Evolutionary conservation across 1,139 yeast genomes (phyloP).

Genomic region (Sugiyamaella japonica): DNA sequence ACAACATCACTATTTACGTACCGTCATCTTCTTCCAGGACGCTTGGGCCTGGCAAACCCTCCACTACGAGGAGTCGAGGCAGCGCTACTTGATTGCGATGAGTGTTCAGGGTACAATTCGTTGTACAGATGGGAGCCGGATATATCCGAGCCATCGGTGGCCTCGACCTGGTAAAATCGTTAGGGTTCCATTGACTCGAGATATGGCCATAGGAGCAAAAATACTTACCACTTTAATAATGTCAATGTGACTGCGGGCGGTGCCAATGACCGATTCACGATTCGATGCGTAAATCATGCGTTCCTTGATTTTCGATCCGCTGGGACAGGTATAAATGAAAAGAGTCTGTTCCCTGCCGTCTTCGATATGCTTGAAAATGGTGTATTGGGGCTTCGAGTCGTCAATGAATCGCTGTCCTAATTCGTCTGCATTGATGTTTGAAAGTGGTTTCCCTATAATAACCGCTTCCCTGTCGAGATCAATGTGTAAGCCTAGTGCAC

Average conservation of each 20-base stretch:
- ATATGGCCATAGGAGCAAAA: not conserved
- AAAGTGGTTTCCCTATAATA: constrained; percentile 27
- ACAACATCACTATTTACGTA: too few relatives aligned
- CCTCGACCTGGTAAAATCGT: constrained; percentile 32
- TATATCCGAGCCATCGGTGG: constrained; percentile 35
- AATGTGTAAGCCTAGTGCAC: constrained; percentile 34
- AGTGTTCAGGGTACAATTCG: constrained; percentile 24
- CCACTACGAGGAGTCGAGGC: constrained; percentile 11
- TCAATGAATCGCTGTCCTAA: constrained; percentile 41
- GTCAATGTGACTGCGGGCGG: constrained; percentile 40
- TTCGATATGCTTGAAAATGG: constrained; percentile 49
- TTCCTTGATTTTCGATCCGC: constrained; percentile 84
- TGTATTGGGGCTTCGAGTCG: constrained; percentile 56
- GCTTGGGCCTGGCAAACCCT: constrained; percentile 39
- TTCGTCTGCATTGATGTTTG: constrained; percentile 20
- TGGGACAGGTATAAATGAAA: constrained; percentile 86
- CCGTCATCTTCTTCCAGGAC: constrained; percentile 38
- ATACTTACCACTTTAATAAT: constrained; percentile 31
- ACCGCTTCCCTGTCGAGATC: constrained; percentile 43
- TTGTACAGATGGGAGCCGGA: constrained; percentile 27
- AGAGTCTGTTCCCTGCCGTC: constrained; percentile 37
- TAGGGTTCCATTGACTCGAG: not conserved
- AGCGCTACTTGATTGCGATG: constrained; percentile 6
- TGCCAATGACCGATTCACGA: constrained; percentile 63
- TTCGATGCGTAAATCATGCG: constrained; percentile 92